Evolutionary conservation across 306 rosid genomes (phyloP), one percentile per base, ranked within the genome.

Genomic region (Dicorynia guianensis): DNA sequence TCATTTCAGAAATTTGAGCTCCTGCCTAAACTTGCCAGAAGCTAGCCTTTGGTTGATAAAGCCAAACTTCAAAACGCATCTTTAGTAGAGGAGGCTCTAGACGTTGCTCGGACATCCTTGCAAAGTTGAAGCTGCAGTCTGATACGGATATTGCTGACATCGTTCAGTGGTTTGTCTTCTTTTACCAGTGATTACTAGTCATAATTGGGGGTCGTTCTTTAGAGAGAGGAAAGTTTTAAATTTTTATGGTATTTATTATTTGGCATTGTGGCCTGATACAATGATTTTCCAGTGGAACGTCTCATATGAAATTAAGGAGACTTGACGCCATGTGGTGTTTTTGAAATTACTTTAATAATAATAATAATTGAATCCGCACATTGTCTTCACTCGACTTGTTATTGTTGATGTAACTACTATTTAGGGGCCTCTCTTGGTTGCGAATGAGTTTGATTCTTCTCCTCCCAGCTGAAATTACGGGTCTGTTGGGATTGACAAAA

Each of bases 21-120:
- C 48, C 95, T 95, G 80, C 96, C 98, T 36, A 77, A 85, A 82
- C 91, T 92, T 25, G 97, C 96, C 18, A 86, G 93, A 83, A 83
- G 82, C 60, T 96, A 95, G 83, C 96, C 97, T 44, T 4, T 61
- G 19, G 83, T 92, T 55, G 96, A 95, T 50, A 92, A 82, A 81
- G 85, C 92, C 78, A 87, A 85, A 80, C 97, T 95, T 82, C 79
- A 89, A 76, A 87, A 58, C 34, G 97, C 98, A 57, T 72, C 89
- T 63, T 88, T 96, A 25, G 97, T 89, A 67, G 91, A 89, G 89
- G 93, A 92, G 85, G 96, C 96, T 35, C 87, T 95, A 7, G 90
- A 81, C 52, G 85, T 91, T 78, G 94, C 87, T 72, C 80, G 80
- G 67, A 77, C 79, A 75, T 85, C 92, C 42, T 70, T 87, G 76